phyloP scores from a whole-genome alignment of 331 rosid species.

The Dryas integrifolia region DNA sequence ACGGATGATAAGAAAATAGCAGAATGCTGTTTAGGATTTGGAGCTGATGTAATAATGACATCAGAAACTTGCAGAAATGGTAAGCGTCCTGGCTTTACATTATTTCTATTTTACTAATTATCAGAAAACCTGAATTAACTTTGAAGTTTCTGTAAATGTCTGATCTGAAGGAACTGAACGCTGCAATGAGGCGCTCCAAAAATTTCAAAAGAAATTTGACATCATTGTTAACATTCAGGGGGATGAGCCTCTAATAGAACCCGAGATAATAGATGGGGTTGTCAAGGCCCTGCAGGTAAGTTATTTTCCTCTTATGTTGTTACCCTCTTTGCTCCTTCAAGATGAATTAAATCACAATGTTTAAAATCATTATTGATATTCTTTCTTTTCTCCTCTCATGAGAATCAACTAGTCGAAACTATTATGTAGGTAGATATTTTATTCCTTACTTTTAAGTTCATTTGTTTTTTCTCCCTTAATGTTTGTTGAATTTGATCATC shows the following conservation, averaged over 20 bases:
- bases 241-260: slow-evolving; percentile 93
- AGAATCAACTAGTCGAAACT: background rate
- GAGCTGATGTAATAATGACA: slow-evolving; percentile 94
- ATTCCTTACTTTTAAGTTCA: background rate
- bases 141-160: slow-evolving; percentile 6
- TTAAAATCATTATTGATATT: too few relatives aligned
- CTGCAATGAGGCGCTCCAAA: slow-evolving; percentile 85
- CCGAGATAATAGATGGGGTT: slow-evolving; percentile 83
- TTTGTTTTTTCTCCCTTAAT: background rate
- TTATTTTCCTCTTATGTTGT: background rate
- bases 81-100: slow-evolving; percentile 17
- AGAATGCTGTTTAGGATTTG: slow-evolving; percentile 78
- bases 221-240: slow-evolving; percentile 96
- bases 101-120: slow-evolving; percentile 12
- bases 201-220: slow-evolving; percentile 76
- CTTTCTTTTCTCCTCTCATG: too few relatives aligned
- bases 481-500: background rate
- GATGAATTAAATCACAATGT: too few relatives aligned
- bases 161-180: slow-evolving; percentile 75
- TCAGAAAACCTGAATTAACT: background rate
- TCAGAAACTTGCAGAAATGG: slow-evolving; percentile 86
- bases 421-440: background rate
- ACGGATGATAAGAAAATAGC: slow-evolving; percentile 89
- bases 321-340: background rate
- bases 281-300: slow-evolving; percentile 87